Base-by-base conservation (phyloP, 768 basidiomycete genomes). In the Basidioascus undulatus region DNA sequence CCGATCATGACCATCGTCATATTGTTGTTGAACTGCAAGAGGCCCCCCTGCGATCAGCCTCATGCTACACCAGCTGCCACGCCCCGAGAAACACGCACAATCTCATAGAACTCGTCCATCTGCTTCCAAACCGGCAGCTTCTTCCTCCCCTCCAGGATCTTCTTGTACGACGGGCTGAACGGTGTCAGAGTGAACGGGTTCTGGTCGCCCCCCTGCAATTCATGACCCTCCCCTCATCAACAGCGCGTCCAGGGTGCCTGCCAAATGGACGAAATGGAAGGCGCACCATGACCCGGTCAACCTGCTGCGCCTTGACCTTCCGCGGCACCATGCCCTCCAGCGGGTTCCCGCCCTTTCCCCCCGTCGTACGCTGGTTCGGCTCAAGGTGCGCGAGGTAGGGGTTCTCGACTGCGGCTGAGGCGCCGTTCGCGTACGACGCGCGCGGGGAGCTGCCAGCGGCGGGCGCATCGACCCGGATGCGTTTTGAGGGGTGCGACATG, bases 111-210 rank as follows among this genome's bases (percentile, higher is more conserved):
- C 35, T 87, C 80, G 36, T 39, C 68, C 86, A 94, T 89, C 59
- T 89, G 81, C 3, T 73, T 60, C 50, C 68, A 92, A 0, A 98
- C 87, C 0, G 92, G 89, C 18, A 98, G 64, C 54, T 80, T 79
- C 63, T 75, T 83, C 43, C 92, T 71, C 10, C 66, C 59, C 51
- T 75, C 74, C 19, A 96, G 57, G 43, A 96, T 87, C 61, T 79
- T 83, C 58, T 63, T 71, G 64, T 92, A 96, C 47, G 75, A 69
- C 3, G 68, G 54, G 0, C 81, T 70, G 55, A 75, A 76, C 0
- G 81, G 77, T 44, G 55, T 58, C 43, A 76, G 76, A 5, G 80
- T 92, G 62, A 94, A 96, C 1, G 89, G 78, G 52, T 96, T 94
- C 31, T 76, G 45, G 31, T 77, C 69, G 45, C 75, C 67, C 51